phyloP scores from a whole-genome alignment of 176 grass and related monocot species.

The Saccharum spontaneum region DNA sequence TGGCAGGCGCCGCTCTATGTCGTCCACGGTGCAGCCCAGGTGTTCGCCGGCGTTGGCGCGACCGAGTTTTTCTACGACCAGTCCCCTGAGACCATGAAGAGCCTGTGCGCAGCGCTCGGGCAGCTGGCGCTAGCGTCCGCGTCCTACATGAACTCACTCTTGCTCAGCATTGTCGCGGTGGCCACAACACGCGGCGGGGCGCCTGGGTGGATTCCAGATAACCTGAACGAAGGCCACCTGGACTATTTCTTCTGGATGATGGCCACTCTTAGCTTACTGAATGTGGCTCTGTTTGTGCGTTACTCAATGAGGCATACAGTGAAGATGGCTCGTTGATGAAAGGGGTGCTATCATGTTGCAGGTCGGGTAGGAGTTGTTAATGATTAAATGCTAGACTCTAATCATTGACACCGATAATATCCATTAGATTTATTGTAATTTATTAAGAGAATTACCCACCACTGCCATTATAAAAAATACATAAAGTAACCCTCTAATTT shows the following conservation, averaged over 20 bases:
- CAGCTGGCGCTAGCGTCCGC: slow-evolving; percentile 8
- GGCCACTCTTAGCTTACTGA: slow-evolving; percentile 20
- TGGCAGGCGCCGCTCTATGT: slow-evolving; percentile 41
- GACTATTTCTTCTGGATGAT: slow-evolving; percentile 56
- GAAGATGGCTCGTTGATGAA: no score
- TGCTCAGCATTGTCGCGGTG: slow-evolving; percentile 2
- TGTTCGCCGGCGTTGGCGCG: slow-evolving; percentile 26
- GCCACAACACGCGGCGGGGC: not conserved
- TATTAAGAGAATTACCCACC: no score
- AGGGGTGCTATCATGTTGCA: no score
- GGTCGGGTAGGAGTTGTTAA: no score
- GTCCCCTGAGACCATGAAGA: slow-evolving; percentile 38
- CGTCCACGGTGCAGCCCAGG: slow-evolving; percentile 20
- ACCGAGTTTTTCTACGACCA: slow-evolving; percentile 50
- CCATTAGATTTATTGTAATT: no score
- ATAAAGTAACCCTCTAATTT: no score
- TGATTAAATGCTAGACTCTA: no score
- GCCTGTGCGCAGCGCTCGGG: slow-evolving; percentile 33
- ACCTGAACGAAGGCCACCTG: slow-evolving; percentile 49
- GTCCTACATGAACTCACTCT: slow-evolving; percentile 31
- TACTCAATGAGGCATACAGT: slow-evolving; percentile 5
- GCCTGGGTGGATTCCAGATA: slow-evolving; percentile 42
- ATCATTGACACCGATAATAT: no score
- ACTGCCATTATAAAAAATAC: no score
- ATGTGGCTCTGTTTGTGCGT: slow-evolving; percentile 28